Percentiles rank a stretch among this genome's conserved stretches.
Conservation (phyloP, 257 asterid genomes). For the Solanum commersonii region DNA sequence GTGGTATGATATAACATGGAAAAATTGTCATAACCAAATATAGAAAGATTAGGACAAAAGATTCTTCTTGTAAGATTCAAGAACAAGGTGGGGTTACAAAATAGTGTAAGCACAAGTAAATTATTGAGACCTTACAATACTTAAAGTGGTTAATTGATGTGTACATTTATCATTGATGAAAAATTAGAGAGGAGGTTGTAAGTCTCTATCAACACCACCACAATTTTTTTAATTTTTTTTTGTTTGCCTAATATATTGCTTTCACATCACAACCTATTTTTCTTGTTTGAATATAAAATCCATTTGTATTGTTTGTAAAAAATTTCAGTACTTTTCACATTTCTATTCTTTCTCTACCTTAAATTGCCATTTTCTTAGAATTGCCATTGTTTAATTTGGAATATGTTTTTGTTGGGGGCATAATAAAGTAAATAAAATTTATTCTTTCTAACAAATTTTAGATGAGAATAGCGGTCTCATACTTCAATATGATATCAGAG, state of each 20-base stretch:
- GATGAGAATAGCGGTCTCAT: background rate
- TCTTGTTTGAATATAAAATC: background rate
- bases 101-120: conserved; percentile 11
- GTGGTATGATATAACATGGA: background rate
- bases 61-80: background rate
- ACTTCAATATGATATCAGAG: background rate
- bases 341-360: background rate
- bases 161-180: background rate
- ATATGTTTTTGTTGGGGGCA: background rate
- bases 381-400: background rate
- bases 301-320: background rate
- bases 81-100: conserved; percentile 3
- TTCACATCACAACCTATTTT: background rate
- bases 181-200: conserved; percentile 16
- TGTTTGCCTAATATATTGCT: background rate
- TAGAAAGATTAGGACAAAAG: background rate
- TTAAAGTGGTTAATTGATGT: conserved; percentile 12
- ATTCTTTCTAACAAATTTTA: background rate
- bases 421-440: background rate
- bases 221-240: background rate
- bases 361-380: background rate
- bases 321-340: background rate
- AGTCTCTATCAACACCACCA: conserved; percentile 16
- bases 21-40: background rate
- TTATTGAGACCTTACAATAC: conserved; percentile 11